Evolutionary conservation across 371 early-diverging fungal species (phyloP), one percentile per base, ranked within the genome.

Genomic region (Massospora cicadina): DNA sequence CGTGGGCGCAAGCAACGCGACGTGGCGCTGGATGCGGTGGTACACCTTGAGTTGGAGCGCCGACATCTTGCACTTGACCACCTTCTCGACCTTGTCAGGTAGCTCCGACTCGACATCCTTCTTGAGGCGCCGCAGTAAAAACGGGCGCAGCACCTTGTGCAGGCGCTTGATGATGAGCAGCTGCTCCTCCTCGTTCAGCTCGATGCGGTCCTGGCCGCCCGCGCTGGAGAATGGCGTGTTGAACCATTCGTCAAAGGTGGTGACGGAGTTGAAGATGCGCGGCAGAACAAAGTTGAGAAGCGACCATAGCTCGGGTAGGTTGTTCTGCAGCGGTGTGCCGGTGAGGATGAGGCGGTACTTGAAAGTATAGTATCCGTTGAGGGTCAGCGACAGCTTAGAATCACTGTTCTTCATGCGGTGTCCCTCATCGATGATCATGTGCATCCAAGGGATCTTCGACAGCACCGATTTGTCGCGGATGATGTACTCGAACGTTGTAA

Each of bases 271-370:
- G 79, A 98, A 99, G 55, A 98, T 89, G 57, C 83, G 85, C 21
- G 99, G 98, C 61, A 97, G 73, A 27, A 98, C 86, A 77, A 99
- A 99, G 76, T 99, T 97, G 43, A 99, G 79, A 56, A 99, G 74
- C 0, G 97, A 86, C 99, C 99, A 99, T 65, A 99, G 74, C 73
- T 99, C 99, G 3, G 91, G 93, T 21, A 99, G 77, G 72, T 99
- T 99, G 81, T 99, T 99, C 82, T 87, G 99, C 54, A 99, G 75
- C 0, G 99, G 99, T 0, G 99, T 99, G 63, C 99, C 99, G 0
- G 98, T 98, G 65, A 99, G 76, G 70, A 99, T 91, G 28, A 99
- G 79, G 29, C 99, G 87, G 72, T 96, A 96, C 43, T 93, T 81
- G 3, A 88, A 83, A 28, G 78, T 76, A 71, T 98, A 93, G 72